phyloP scores from a whole-genome alignment of 306 rosid genomes.

The Lablab purpureus region DNA sequence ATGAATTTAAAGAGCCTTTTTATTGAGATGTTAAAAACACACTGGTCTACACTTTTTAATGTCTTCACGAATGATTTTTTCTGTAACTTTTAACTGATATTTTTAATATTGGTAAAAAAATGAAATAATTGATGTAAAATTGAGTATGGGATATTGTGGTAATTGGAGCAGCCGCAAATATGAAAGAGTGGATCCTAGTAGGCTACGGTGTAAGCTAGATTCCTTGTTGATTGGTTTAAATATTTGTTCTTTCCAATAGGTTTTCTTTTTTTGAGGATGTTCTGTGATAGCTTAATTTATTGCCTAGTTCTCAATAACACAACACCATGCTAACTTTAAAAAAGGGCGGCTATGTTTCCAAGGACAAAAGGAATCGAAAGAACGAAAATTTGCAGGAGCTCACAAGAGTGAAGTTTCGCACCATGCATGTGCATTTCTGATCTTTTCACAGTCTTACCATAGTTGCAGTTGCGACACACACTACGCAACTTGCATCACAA shows the following conservation, averaged over 20 bases:
- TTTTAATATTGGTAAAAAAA: too few species aligned
- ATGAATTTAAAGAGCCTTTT: too few species aligned
- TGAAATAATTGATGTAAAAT: too few species aligned
- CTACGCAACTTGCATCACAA: constrained; percentile 37
- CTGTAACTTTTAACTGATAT: too few species aligned
- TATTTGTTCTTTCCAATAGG: not conserved
- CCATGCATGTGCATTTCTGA: constrained; percentile 46
- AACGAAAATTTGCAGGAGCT: constrained; percentile 10
- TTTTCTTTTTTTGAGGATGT: not conserved
- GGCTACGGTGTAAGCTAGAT: constrained; percentile 35
- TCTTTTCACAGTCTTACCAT: not conserved
- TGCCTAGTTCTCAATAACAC: not conserved
- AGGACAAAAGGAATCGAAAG: constrained; percentile 36
- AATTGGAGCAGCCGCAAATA: constrained; percentile 41
- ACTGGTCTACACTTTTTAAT: too few species aligned
- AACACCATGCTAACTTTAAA: not conserved
- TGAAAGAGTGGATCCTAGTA: constrained; percentile 32
- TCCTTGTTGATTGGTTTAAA: constrained; percentile 41
- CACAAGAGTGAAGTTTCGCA: constrained; percentile 33
- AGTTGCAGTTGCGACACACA: constrained; percentile 33
- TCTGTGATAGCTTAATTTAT: constrained; percentile 12
- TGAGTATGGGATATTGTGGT: not conserved
- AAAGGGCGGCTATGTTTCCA: constrained; percentile 10
- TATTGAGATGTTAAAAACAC: too few species aligned
- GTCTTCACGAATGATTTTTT: too few species aligned